phyloP scores from a whole-genome alignment of 345 rosid genomes.

The Ceriops tagal region DNA sequence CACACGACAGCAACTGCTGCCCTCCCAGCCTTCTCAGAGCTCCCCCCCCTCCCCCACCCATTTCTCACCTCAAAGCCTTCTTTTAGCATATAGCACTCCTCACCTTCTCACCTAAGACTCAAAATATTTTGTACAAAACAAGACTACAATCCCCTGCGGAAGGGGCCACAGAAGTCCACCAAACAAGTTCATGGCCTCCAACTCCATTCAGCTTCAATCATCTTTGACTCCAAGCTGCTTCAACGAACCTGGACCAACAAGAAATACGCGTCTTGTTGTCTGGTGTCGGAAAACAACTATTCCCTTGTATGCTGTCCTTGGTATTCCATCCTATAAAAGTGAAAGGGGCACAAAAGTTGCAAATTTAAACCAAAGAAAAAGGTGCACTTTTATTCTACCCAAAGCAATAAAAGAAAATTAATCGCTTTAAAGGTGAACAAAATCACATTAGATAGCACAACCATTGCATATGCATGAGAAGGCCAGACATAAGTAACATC shows the following conservation, averaged over 20 bases:
- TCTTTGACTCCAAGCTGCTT: slow-evolving; percentile 56
- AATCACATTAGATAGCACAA: too few relatives aligned
- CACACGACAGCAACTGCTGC: too few relatives aligned
- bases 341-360: not conserved
- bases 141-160: too few relatives aligned
- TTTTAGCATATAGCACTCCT: not conserved
- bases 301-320: slow-evolving; percentile 94
- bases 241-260: slow-evolving; percentile 66
- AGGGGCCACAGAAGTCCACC: not conserved
- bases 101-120: not conserved
- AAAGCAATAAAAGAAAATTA: too few relatives aligned
- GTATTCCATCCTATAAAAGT: slow-evolving; percentile 73
- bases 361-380: not conserved
- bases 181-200: not conserved
- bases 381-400: not conserved
- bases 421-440: too few relatives aligned
- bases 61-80: too few relatives aligned
- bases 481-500: too few relatives aligned
- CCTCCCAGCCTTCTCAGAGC: too few relatives aligned
- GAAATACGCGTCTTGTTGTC: slow-evolving; percentile 58
- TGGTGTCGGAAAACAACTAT: slow-evolving; percentile 73
- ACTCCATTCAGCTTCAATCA: slow-evolving; percentile 32
- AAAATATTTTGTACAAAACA: too few relatives aligned
- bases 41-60: too few relatives aligned
- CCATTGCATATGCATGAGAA: too few relatives aligned